Evolutionary conservation across 257 asterid species (phyloP), one percentile per base, ranked within the genome.

Genomic region (Echites panduratus): DNA sequence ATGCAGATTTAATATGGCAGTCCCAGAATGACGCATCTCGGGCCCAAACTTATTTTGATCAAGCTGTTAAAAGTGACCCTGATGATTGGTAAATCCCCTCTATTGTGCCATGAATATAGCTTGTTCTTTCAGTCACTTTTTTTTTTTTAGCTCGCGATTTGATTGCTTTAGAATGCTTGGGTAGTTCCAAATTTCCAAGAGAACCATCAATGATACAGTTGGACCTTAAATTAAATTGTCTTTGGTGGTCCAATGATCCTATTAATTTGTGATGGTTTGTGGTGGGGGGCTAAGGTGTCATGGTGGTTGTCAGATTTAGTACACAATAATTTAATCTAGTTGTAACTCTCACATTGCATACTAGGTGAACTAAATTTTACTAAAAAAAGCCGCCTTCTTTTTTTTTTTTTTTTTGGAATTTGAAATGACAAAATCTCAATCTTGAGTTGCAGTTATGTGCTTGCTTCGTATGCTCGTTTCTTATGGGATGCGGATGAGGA

Each of bases 381-480:
- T 12, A 49, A 2, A 1, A 13, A 50, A 16, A 50, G 17, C 6
- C 20, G 6, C 13, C 3, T 49, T 16, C 0, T 49, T 49, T 48
- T 48, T 9, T 12, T 49, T 0, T 0, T 13, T 49, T 17, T 71
- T 71, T 57, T 20, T 67, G 43, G 38, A 9, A 32, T 17, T 29
- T 32, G 45, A 70, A 74, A 62, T 35, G 68, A 19, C 48, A 7
- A 40, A 22, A 49, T 38, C 40, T 26, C 17, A 12, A 1, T 71
- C 48, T 40, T 49, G 56, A 19, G 16, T 70, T 76, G 82, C 86
- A 93, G 97, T 72, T 88, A 73, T 52, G 90, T 93, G 59, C 79
- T 86, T 74, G 97, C 96, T 71, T 91, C 98, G 1, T 93, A 91
- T 75, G 98, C 98, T 72, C 87, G 91, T 10, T 93, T 93, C 83